Evolutionary conservation across 495 filamentous ascomycete species (phyloP), one percentile per base, ranked within the genome.

Genomic region (Daldinia loculata): DNA sequence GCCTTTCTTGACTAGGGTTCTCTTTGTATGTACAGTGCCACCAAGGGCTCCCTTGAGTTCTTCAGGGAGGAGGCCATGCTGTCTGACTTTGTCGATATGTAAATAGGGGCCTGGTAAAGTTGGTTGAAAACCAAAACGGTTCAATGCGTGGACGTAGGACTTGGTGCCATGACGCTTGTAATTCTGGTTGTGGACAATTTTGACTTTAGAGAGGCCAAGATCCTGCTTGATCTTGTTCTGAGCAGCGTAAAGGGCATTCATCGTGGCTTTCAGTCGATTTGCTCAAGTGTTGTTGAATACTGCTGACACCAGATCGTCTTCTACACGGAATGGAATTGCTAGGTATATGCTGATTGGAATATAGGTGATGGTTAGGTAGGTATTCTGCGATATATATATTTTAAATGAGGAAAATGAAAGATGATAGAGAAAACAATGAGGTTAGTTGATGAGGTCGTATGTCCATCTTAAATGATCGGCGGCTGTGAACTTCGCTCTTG

Each of bases 71-170:
- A 81, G 57, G 38, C 77, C 77, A 15, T 72, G 76, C 61, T 80
- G 73, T 38, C 76, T 75, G 24, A 73, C 72, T 52, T 84, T 72
- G 45, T 81, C 82, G 34, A 77, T 77, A 67, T 83, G 81, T 59
- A 81, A 85, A 79, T 90, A 93, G 7, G 90, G 91, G 9, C 92
- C 91, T 0, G 85, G 83, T 74, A 87, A 83, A 60, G 92, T 93
- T 56, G 92, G 89, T 34, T 85, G 77, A 75, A 94, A 90, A 67
- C 85, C 81, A 72, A 88, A 94, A 77, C 92, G 92, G 75, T 87
- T 88, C 72, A 94, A 81, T 9, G 88, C 77, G 66, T 86, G 84
- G 66, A 90, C 89, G 76, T 93, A 93, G 36, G 90, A 91, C 81
- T 93, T 93, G 62, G 84, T 85, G 27, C 92, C 92, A 62, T 88